These are phyloP conservation scores for Suhomyces chickasaworum DNA, from an alignment of 1,139 yeast species.

Conservation along the genomic window DNA sequence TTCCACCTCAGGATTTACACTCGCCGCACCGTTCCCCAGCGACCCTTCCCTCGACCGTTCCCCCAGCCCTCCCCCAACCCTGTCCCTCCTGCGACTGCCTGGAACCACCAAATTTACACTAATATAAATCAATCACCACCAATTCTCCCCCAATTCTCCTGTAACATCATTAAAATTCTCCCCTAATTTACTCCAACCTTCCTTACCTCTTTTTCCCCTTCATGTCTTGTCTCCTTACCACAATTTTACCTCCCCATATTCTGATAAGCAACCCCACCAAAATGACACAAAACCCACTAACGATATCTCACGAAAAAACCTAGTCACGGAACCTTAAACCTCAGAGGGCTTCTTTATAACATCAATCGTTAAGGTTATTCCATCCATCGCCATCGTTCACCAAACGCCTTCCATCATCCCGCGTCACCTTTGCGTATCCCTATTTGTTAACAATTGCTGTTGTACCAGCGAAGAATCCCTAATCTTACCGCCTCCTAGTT, in stretches of 20 bases:
- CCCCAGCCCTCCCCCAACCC: too few species aligned
- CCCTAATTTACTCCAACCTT: too few species aligned
- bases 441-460: background rate
- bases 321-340: slow-evolving; percentile 6
- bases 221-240: background rate
- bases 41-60: too few species aligned
- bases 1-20: background rate
- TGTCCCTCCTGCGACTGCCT: background rate
- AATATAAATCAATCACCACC: background rate
- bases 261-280: slow-evolving; percentile 7
- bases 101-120: background rate
- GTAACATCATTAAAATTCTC: background rate
- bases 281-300: slow-evolving; percentile 6
- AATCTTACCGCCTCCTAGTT: background rate
- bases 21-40: background rate
- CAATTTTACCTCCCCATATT: background rate
- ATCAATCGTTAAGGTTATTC: slow-evolving; percentile 5
- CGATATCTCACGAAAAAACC: slow-evolving; percentile 7
- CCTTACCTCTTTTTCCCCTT: background rate
- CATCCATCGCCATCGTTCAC: background rate
- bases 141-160: background rate
- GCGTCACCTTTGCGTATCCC: background rate
- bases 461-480: background rate
- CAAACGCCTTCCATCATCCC: background rate
- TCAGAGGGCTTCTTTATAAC: slow-evolving; percentile 2